Base-by-base conservation (phyloP, 2,329 filamentous ascomycete species). In the Lasiodiplodia citricola region DNA sequence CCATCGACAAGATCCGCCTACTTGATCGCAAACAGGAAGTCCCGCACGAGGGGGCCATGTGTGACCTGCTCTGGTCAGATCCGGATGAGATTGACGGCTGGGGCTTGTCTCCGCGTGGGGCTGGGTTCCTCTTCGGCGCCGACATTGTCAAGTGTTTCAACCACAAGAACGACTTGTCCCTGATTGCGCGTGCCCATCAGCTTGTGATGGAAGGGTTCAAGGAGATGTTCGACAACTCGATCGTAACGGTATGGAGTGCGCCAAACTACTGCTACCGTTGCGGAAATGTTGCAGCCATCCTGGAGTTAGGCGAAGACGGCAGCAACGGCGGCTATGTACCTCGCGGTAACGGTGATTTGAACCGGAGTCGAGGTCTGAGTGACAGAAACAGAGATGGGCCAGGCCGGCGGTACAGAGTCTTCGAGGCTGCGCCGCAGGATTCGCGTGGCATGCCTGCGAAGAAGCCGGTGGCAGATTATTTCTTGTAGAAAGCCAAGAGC, bases 191-290 rank as follows among this genome's bases (percentile, higher is more conserved):
- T 67, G 96, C 96, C 0, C 96, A 99, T 78, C 96, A 99, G 80
- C 89, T 99, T 25, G 96, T 99, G 72, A 99, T 98, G 96, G 96
- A 99, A 79, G 96, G 96, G 0, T 99, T 97, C 81, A 98, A 98
- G 82, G 96, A 98, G 79, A 98, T 98, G 94, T 99, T 98, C 76
- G 93, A 97, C 77, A 91, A 90, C 16, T 93, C 90, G 58, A 97
- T 99, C 72, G 96, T 98, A 52, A 99, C 96, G 0, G 96, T 99
- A n/a, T 99, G 96, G 84, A 81, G 79, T 18, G 96, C 96, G 4
- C 96, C 96, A 2, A 99, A 88, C 70, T 88, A 88, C 76, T 88
- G 86, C 75, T 86, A 86, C 73, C 78, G 83, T 41, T 85, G 83
- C 71, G 83, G 83, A 25, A 85, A 85, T 67, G 83, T 99, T 14